These are phyloP conservation scores for Dendrostoma leiphaemia DNA, from an alignment of 2,329 filamentous ascomycete species.

Conservation along the genomic window DNA sequence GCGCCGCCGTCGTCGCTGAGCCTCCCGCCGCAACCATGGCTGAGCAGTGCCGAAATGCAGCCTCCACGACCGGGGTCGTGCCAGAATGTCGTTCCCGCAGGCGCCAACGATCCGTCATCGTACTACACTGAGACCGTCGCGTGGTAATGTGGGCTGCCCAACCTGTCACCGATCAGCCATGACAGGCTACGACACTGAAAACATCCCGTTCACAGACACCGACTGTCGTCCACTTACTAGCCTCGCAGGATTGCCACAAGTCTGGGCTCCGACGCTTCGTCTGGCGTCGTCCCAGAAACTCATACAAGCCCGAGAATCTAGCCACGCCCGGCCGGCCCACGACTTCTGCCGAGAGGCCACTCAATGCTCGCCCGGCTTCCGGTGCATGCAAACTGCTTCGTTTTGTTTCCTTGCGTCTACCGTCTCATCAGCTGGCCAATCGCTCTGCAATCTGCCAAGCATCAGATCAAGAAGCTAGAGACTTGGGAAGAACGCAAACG, in stretches of 20 bases:
- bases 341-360: neutral
- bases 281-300: constrained; percentile 1
- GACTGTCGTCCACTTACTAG: neutral
- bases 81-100: no score
- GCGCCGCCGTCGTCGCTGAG: neutral
- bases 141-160: no score
- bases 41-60: no score
- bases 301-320: constrained; percentile 4
- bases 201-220: neutral
- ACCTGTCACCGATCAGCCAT: no score
- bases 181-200: neutral
- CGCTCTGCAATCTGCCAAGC: constrained; percentile 9
- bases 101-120: no score
- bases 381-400: neutral
- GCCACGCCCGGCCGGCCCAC: neutral
- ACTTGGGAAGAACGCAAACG: constrained; percentile 12
- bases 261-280: neutral
- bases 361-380: neutral
- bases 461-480: constrained; percentile 2
- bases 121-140: no score
- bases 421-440: constrained; percentile 17
- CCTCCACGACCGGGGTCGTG: no score
- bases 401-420: constrained; percentile 11
- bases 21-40: no score
- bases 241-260: neutral